A percentile compares a stretch with the other conserved stretches of the same genome.
Conservation (phyloP, 768 basidiomycete genomes). For the Butyriboletus loyo region DNA sequence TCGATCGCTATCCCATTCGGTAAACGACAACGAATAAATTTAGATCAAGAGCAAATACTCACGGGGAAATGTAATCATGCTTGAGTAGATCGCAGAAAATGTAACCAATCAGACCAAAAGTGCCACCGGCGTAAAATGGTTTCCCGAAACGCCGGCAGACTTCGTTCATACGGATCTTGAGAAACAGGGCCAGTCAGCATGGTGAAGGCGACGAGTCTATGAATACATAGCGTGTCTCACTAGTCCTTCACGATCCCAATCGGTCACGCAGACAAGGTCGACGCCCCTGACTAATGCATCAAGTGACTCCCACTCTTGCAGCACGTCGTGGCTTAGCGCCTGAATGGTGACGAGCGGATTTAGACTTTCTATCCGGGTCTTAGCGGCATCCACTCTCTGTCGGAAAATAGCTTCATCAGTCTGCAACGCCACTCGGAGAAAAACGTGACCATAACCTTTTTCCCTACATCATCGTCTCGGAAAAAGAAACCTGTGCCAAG, state of each 20-base stretch:
- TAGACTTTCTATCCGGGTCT: slow-evolving; percentile 78
- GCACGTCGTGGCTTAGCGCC: slow-evolving; percentile 50
- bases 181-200: slow-evolving; percentile 5
- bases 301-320: slow-evolving; percentile 50
- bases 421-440: slow-evolving; percentile 37
- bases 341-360: slow-evolving; percentile 90
- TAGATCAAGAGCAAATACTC: slow-evolving; percentile 33
- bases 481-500: slow-evolving; percentile 92
- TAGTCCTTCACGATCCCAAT: slow-evolving; percentile 64
- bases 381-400: slow-evolving; percentile 85
- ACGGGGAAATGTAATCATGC: slow-evolving; percentile 87
- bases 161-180: slow-evolving; percentile 73
- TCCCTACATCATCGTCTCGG: slow-evolving; percentile 88
- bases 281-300: slow-evolving; percentile 59
- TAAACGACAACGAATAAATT: slow-evolving; percentile 6
- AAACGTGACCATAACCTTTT: slow-evolving; percentile 52
- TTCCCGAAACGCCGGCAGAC: slow-evolving; percentile 71
- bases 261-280: slow-evolving; percentile 87
- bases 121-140: slow-evolving; percentile 89
- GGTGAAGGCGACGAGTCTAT: neutral
- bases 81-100: slow-evolving; percentile 90
- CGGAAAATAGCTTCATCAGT: slow-evolving; percentile 12
- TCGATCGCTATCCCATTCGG: slow-evolving; percentile 50
- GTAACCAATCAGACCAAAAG: slow-evolving; percentile 88
- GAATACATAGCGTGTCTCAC: slow-evolving; percentile 44